These are phyloP conservation scores for Aegilops bicornis DNA, from an alignment of 176 grass and related monocot genomes.

Conservation along the genomic window DNA sequence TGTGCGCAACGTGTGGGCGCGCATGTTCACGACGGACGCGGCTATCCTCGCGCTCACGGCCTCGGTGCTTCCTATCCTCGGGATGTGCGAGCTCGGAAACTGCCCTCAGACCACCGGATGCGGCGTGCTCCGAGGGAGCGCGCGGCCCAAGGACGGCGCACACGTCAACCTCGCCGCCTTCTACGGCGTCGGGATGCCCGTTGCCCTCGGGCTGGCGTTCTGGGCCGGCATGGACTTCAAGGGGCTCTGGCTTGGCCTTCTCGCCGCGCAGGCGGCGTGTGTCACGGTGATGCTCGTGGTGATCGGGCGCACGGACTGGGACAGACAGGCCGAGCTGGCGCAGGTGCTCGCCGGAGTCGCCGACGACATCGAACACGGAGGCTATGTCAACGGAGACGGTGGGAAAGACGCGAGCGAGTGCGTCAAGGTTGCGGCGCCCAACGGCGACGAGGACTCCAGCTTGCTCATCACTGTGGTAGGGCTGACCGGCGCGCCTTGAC, in stretches of 20 bases:
- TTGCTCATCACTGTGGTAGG: conserved; percentile 45
- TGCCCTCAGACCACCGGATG: conserved; percentile 97
- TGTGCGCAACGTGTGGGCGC: conserved; percentile 70
- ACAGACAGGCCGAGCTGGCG: conserved; percentile 54
- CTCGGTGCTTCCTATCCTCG: conserved; percentile 80
- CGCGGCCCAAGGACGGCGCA: conserved; percentile 74
- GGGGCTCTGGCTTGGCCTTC: conserved; percentile 90
- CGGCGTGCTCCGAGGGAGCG: conserved; percentile 85
- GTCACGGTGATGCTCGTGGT: conserved; percentile 72
- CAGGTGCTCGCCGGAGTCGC: conserved; percentile 59
- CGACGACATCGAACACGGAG: background rate
- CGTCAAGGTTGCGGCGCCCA: conserved; percentile 43
- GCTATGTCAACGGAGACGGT: conserved; percentile 21
- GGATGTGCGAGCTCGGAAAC: conserved; percentile 91
- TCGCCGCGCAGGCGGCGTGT: conserved; percentile 74
- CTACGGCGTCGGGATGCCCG: conserved; percentile 81
- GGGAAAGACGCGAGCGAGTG: conserved; percentile 39
- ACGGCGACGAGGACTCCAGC: conserved; percentile 54
- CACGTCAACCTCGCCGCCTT: conserved; percentile 83
- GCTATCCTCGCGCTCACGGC: conserved; percentile 71
- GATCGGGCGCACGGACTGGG: conserved; percentile 71
- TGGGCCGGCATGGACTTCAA: conserved; percentile 58
- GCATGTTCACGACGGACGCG: conserved; percentile 74
- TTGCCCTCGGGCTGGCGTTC: conserved; percentile 76
- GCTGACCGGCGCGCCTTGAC: conserved; percentile 37